Base-by-base conservation (phyloP, 371 early-diverging fungal genomes). In the Zychaea mexicana region DNA sequence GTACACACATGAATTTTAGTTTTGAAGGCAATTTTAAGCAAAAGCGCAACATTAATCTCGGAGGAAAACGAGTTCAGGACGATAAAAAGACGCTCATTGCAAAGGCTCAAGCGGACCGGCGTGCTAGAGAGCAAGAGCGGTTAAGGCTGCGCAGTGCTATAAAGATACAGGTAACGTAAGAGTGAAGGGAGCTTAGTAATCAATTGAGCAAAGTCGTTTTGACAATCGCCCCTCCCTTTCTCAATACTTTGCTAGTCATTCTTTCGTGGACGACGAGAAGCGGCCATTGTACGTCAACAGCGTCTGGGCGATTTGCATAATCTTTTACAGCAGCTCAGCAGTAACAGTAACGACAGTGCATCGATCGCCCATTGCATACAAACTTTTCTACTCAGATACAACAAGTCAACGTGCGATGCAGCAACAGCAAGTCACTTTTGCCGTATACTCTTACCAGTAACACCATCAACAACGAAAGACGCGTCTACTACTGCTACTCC, bases 11-110 rank as follows among this genome's bases (percentile, higher is more conserved):
- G 81, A 79, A 77, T 45, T 86, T 84, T 64, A 81, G 67, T 47
- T 92, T 92, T 68, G 91, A 91, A 72, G 93, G 93, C 31, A 88
- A 90, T 64, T 88, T 80, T 65, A 90, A 84, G 69, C 69, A 83
- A 38, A 84, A 82, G 58, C 82, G 90, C 17, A 82, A 85, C 55
- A 94, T 96, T 60, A 93, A 89, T 65, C 86, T 96, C 61, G 94
- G 95, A 31, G 94, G 95, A 1, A 79, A 78, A 21, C 83, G 77
- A 26, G 71, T 76, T 32, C 79, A 85, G 17, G 80, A 87, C 42
- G 87, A 90, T 67, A 91, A 88, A 56, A 79, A 83, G 31, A 79
- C 82, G 2, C 76, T 94, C 6, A 69, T 96, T 61, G 76, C 79
- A 42, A 87, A 88, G 65, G 89, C 92, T 0, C 93, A 93, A 68